A percentile compares a stretch with the other conserved stretches of the same genome.
phyloP scores from a whole-genome alignment of 1,284 basidiomycete species.

The Tilletiopsis washingtonensis region DNA sequence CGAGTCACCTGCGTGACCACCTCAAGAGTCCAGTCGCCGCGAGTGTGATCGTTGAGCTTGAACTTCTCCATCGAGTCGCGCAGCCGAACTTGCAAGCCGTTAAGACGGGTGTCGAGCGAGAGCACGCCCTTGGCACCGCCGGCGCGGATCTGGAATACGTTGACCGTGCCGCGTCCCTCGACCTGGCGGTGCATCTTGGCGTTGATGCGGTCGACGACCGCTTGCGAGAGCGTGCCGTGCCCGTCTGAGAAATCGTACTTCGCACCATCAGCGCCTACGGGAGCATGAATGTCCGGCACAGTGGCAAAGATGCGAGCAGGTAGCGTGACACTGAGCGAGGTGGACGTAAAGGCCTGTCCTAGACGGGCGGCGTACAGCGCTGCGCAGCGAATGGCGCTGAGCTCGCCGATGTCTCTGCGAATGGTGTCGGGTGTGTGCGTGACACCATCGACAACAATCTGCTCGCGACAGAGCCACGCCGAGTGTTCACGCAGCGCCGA shows the following conservation, averaged over 20 bases:
- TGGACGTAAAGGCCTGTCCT: constrained; percentile 72
- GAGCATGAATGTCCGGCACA: constrained; percentile 52
- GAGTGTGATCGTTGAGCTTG: constrained; percentile 56
- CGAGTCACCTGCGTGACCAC: too few relatives aligned
- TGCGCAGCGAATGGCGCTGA: constrained; percentile 58
- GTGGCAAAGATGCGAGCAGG: constrained; percentile 52
- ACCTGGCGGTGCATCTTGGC: constrained; percentile 7
- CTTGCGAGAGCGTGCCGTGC: constrained; percentile 59
- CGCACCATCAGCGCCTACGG: too few relatives aligned
- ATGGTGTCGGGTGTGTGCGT: constrained; percentile 56
- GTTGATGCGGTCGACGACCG: constrained; percentile 55
- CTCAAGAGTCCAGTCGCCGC: constrained; percentile 64
- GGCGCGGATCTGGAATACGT: constrained; percentile 70
- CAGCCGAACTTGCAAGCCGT: constrained; percentile 55
- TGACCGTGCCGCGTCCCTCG: too few relatives aligned
- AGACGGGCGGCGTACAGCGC: constrained; percentile 71
- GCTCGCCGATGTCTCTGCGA: constrained; percentile 59
- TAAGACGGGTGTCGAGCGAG: constrained; percentile 56
- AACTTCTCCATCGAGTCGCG: constrained; percentile 71
- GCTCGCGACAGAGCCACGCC: constrained; percentile 60
- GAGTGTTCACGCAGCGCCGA: constrained; percentile 64
- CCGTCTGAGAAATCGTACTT: constrained; percentile 59
- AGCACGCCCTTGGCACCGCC: constrained; percentile 70
- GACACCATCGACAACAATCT: constrained; percentile 39
- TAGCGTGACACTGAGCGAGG: constrained; percentile 62